Conservation (phyloP, 2,329 filamentous ascomycete genomes). For the Cladosporium sp. region DNA sequence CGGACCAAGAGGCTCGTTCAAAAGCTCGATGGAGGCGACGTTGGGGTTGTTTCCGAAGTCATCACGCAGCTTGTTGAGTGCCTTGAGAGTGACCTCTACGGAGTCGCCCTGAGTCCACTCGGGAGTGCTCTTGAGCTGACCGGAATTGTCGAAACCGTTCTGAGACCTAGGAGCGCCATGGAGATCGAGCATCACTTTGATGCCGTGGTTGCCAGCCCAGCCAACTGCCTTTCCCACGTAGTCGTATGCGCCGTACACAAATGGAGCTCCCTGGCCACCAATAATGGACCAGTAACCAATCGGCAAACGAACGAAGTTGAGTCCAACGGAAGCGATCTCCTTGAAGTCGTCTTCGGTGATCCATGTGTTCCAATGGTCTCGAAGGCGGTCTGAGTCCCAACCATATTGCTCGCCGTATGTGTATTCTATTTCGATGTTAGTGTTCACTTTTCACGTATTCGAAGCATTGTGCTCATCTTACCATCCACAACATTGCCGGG, state of each 20-base stretch:
- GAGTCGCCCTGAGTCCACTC: constrained; percentile 53
- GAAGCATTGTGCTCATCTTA: constrained; percentile 43
- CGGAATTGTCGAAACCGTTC: constrained; percentile 70
- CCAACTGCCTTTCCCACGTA: constrained; percentile 60
- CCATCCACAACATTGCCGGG: constrained; percentile 39
- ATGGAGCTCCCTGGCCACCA: constrained; percentile 51
- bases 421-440: constrained; percentile 32
- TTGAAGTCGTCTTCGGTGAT: constrained; percentile 57
- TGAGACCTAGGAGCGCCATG: constrained; percentile 67
- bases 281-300: constrained; percentile 62
- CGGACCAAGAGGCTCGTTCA: constrained; percentile 53
- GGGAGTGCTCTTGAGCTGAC: constrained; percentile 44
- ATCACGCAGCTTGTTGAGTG: constrained; percentile 58
- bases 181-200: constrained; percentile 67
- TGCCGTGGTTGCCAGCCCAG: constrained; percentile 55
- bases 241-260: constrained; percentile 53
- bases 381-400: constrained; percentile 40
- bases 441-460: not conserved
- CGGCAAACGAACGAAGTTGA: constrained; percentile 62
- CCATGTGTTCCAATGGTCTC: constrained; percentile 56
- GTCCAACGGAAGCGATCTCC: constrained; percentile 58
- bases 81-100: constrained; percentile 54
- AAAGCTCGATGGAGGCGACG: constrained; percentile 49
- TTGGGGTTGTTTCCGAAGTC: constrained; percentile 42
- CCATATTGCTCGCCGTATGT: constrained; percentile 28